Evolutionary conservation across 495 filamentous ascomycete genomes (phyloP), one percentile per base, ranked within the genome.

Genomic region (Aspergillus kassunensis): DNA sequence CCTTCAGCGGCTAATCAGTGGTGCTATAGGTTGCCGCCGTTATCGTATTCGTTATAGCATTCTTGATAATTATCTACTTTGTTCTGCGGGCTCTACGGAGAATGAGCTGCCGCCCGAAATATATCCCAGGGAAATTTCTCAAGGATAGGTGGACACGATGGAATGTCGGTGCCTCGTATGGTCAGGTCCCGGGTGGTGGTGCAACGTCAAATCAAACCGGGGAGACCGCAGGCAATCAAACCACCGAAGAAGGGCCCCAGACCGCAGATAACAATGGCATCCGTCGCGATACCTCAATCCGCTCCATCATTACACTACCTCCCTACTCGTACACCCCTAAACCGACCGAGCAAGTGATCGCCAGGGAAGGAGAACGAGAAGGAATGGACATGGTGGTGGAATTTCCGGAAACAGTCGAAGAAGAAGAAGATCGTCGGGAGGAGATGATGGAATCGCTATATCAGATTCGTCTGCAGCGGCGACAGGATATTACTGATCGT

Each of bases 381-480:
- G 93, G 93, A 3, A 91, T 98, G 57, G 93, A 98, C 58, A 80
- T 88, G 29, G 91, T 98, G 3, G 72, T 97, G 24, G 93, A 98
- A 65, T 87, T 80, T 49, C 86, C 88, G 1, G 88, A 91, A 56
- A 84, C 82, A 0, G 66, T 64, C 3, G 81, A 86, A 19, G 85
- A 91, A 41, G 82, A 93, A 59, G 93, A 98, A 60, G 67, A 65
- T 2, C 74, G 90, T 30, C 78, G 93, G n/a, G 91, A 97, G 49
- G 83, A 88, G 27, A 87, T 97, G 60, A 97, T 97, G 93, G 87
- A 91, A 39, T 78, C 88, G 7, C 66, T 97, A 20, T 98, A 95
- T 68, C 89, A 95, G 62, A 88, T 97, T 39, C 88, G 93, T 20
- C 66, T 87, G 3, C 82, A 89, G 15, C 81, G 93, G 37, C 83